Evolutionary conservation across 1,139 yeast species (phyloP).

Genomic region (Suhomyces anneliseae): DNA sequence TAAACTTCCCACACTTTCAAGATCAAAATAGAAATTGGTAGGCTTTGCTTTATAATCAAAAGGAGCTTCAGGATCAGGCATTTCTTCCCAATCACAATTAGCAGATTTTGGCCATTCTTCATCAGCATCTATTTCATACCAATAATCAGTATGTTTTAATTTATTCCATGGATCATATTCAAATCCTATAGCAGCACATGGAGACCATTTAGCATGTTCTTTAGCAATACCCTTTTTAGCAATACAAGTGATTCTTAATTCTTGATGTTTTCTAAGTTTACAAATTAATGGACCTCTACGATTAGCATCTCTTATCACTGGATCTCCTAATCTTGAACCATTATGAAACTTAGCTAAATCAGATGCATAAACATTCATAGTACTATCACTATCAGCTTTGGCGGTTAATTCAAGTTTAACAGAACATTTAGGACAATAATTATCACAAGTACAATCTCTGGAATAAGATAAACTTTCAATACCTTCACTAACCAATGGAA

Average conservation of each 20-base stretch:
- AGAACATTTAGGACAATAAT: slow-evolving; percentile 92
- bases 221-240: slow-evolving; percentile 98
- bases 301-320: slow-evolving; percentile 76
- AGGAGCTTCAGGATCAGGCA: slow-evolving; percentile 83
- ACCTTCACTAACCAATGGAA: slow-evolving; percentile 83
- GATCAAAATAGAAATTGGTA: slow-evolving; percentile 75
- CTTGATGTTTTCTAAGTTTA: slow-evolving; percentile 91
- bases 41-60: slow-evolving; percentile 88
- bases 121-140: slow-evolving; percentile 90
- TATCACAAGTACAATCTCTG: slow-evolving; percentile 96
- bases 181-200: slow-evolving; percentile 95
- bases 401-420: slow-evolving; percentile 86
- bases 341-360: slow-evolving; percentile 64
- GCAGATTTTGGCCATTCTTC: slow-evolving; percentile 91
- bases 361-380: slow-evolving; percentile 86
- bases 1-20: slow-evolving; percentile 89
- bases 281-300: slow-evolving; percentile 85
- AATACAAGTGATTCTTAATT: slow-evolving; percentile 81
- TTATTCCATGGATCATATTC: slow-evolving; percentile 99
- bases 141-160: slow-evolving; percentile 88
- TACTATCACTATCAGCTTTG: slow-evolving; percentile 81
- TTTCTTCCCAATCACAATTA: slow-evolving; percentile 95
- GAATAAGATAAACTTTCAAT: slow-evolving; percentile 80
- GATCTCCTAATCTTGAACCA: slow-evolving; percentile 65
- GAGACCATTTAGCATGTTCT: slow-evolving; percentile 99